phyloP scores from a whole-genome alignment of 768 basidiomycete species.

The Mycena chlorophos region DNA sequence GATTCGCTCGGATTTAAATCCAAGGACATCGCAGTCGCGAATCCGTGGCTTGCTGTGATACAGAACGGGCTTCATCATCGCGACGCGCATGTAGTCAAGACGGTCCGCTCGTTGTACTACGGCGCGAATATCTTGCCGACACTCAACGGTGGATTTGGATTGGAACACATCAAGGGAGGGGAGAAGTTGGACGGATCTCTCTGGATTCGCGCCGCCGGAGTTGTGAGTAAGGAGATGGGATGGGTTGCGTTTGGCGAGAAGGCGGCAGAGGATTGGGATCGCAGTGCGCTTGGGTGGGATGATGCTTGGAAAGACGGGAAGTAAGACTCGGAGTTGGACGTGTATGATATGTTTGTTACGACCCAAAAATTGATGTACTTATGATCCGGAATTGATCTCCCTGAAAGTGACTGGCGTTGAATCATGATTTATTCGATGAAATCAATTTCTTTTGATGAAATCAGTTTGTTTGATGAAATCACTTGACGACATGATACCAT shows the following conservation, averaged over 20 bases:
- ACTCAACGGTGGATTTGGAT: neutral
- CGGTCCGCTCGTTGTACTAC: slow-evolving; percentile 6
- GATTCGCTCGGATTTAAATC: too few relatives aligned
- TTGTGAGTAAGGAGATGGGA: neutral
- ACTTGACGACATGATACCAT: too few relatives aligned
- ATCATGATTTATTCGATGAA: too few relatives aligned
- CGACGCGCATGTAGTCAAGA: slow-evolving; percentile 9
- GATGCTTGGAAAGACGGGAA: neutral
- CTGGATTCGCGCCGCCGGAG: slow-evolving; percentile 2
- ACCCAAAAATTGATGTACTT: too few relatives aligned
- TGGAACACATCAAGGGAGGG: neutral
- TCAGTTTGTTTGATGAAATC: too few relatives aligned
- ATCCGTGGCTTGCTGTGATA: neutral
- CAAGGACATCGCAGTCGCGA: neutral
- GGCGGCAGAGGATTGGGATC: slow-evolving; percentile 1
- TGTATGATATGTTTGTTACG: too few relatives aligned
- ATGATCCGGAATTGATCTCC: too few relatives aligned
- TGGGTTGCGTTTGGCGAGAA: slow-evolving; percentile 2
- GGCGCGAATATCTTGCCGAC: neutral
- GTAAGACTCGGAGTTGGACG: too few relatives aligned
- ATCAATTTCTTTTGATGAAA: too few relatives aligned
- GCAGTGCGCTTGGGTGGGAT: neutral
- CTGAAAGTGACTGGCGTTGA: too few relatives aligned
- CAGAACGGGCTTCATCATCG: slow-evolving; percentile 6
- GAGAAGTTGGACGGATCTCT: slow-evolving; percentile 1